These are phyloP conservation scores for Angomonas desouzai DNA, from an alignment of 208 protist genomes.

Conservation along the genomic window DNA sequence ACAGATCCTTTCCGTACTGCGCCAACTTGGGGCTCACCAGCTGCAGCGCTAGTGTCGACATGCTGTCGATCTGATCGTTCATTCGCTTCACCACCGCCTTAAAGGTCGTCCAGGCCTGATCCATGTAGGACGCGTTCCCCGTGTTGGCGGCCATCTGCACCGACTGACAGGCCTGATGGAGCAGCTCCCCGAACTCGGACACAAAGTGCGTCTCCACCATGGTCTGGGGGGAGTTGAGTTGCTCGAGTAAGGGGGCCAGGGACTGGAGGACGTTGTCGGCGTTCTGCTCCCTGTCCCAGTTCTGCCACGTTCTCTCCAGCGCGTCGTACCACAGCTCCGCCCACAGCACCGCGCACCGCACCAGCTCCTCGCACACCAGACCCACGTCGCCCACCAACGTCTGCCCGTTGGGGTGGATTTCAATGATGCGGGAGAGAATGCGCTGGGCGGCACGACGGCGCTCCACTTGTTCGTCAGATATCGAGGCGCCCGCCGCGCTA, in stretches of 20 bases:
- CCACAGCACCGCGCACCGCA: constrained; percentile 98
- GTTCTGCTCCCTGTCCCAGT: constrained; percentile 96
- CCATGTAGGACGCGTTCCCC: constrained; percentile 85
- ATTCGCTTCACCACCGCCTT: constrained; percentile 95
- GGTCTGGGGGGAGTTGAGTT: constrained; percentile 91
- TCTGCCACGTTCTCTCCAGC: constrained; percentile 94
- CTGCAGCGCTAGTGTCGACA: constrained; percentile 95
- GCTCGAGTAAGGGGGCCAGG: constrained; percentile 94
- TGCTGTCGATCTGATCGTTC: constrained; percentile 93
- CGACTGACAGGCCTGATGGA: constrained; percentile 53
- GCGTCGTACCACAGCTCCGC: constrained; percentile 93
- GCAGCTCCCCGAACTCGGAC: constrained; percentile 66
- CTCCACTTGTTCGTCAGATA: constrained; percentile 43
- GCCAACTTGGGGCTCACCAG: constrained; percentile 88
- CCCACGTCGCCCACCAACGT: constrained; percentile 93
- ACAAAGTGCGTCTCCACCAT: constrained; percentile 95
- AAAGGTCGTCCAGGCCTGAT: constrained; percentile 96
- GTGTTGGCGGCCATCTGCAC: constrained; percentile 81
- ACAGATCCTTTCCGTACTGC: constrained; percentile 91
- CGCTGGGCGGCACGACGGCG: constrained; percentile 69
- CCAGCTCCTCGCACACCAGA: constrained; percentile 97
- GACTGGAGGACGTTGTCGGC: constrained; percentile 88
- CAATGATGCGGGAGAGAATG: constrained; percentile 68
- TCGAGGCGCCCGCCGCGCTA: constrained; percentile 19
- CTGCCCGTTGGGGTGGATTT: constrained; percentile 81